Percentiles rank a stretch among this genome's conserved stretches.
Conservation (phyloP, 352 stramenopile genomes). For the Globisporangium takayamanum region DNA sequence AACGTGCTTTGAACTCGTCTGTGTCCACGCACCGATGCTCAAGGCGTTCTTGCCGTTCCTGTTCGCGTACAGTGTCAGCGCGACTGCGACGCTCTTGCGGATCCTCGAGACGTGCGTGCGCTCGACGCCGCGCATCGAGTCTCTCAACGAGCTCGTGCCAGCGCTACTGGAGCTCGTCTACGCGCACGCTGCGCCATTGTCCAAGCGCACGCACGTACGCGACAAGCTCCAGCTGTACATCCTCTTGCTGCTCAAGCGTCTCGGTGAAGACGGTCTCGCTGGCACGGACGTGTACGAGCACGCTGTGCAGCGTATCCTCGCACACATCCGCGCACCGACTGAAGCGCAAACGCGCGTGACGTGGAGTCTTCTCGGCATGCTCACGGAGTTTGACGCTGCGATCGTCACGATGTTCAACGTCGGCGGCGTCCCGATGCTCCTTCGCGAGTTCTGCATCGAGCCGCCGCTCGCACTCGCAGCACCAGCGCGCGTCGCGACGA, state of each 20-base stretch:
- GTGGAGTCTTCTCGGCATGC: constrained; percentile 47
- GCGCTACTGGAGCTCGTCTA: constrained; percentile 41
- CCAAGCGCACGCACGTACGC: constrained; percentile 19
- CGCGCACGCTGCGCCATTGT: constrained; percentile 28
- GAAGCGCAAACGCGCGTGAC: constrained; percentile 37
- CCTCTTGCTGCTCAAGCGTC: constrained; percentile 46
- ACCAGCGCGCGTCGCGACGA: constrained; percentile 1
- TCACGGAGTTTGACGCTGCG: constrained; percentile 46
- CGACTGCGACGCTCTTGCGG: constrained; percentile 16
- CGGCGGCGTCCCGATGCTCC: constrained; percentile 43
- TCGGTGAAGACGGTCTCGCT: constrained; percentile 41
- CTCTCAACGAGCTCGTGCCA: constrained; percentile 29
- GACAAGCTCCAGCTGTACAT: constrained; percentile 45
- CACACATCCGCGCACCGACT: constrained; percentile 23
- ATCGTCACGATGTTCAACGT: constrained; percentile 63
- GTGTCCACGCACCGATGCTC: constrained; percentile 21
- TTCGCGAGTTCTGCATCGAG: constrained; percentile 37
- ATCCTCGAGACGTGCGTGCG: constrained; percentile 21
- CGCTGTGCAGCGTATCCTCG: constrained; percentile 46
- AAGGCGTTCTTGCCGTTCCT: constrained; percentile 16
- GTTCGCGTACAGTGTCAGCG: constrained; percentile 1
- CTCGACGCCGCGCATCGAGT: constrained; percentile 18
- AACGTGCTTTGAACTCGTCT: constrained; percentile 25
- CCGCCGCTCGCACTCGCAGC: not conserved
- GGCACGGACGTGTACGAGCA: constrained; percentile 45